Conservation (phyloP, 2,329 filamentous ascomycete species). For the Penicillium thymicola region DNA sequence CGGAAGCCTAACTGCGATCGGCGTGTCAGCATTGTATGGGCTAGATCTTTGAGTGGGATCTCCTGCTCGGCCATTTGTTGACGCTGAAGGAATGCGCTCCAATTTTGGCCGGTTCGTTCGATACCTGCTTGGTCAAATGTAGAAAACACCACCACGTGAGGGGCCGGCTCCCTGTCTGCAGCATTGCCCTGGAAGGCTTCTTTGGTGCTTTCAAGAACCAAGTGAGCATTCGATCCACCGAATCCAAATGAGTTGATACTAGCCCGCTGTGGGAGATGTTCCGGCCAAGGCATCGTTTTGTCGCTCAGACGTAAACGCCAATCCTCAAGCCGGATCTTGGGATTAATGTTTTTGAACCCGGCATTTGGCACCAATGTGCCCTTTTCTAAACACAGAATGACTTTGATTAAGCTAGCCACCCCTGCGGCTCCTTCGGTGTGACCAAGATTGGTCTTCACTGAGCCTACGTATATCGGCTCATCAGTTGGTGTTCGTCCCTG, state of each 20-base stretch:
- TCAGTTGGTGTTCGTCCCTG: constrained; percentile 9
- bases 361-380: constrained; percentile 44
- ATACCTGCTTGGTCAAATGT: constrained; percentile 19
- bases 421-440: constrained; percentile 53
- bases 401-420: constrained; percentile 49
- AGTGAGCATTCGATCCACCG: constrained; percentile 27
- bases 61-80: constrained; percentile 7
- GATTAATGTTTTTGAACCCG: constrained; percentile 43
- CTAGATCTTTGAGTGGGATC: constrained; percentile 6
- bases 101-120: constrained; percentile 12
- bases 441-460: constrained; percentile 38
- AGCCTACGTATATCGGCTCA: constrained; percentile 27
- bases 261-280: constrained; percentile 15
- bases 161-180: constrained; percentile 8
- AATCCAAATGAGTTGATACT: constrained; percentile 31
- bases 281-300: constrained; percentile 21
- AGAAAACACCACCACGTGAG: constrained; percentile 17
- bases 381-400: constrained; percentile 43
- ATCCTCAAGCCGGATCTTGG: constrained; percentile 35
- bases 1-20: constrained; percentile 20
- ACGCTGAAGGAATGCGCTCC: constrained; percentile 12
- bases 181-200: constrained; percentile 8
- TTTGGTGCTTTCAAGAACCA: constrained; percentile 21
- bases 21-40: constrained; percentile 18
- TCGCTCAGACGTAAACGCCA: constrained; percentile 17